A percentile compares a stretch with the other conserved stretches of the same genome.
These are phyloP conservation scores for Gracilaria domingensis DNA, from an alignment of 23 red algal species.

Conservation along the genomic window DNA sequence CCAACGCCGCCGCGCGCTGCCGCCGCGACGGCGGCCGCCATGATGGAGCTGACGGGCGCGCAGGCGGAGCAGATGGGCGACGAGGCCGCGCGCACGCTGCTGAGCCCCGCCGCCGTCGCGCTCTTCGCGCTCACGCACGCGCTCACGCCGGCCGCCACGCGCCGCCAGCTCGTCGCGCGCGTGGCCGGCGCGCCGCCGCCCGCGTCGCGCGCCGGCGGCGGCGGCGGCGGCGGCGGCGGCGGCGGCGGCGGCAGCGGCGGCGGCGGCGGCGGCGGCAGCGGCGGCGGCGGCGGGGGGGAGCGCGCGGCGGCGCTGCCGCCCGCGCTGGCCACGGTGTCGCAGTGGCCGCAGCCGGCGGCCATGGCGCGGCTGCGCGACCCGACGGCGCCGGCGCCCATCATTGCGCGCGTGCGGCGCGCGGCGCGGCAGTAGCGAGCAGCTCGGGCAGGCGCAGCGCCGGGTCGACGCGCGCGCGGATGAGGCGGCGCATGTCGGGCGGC, in stretches of 20 bases:
- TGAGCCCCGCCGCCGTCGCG: neutral
- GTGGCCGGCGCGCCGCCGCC: conserved; percentile 18
- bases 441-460: conserved; percentile 69
- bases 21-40: too few species aligned
- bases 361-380: neutral
- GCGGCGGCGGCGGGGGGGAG: neutral
- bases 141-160: conserved; percentile 14
- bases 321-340: neutral
- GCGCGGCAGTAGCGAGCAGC: conserved; percentile 10
- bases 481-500: conserved; percentile 85
- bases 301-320: neutral
- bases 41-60: too few species aligned
- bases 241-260: neutral
- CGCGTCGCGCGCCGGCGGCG: neutral
- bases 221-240: neutral
- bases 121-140: conserved; percentile 39
- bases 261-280: neutral
- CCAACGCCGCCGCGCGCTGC: too few species aligned
- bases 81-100: conserved; percentile 48
- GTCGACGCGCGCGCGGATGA: conserved; percentile 11
- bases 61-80: conserved; percentile 4
- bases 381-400: neutral
- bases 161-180: conserved; percentile 27
- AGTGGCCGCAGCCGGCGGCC: neutral
- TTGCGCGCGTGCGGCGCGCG: neutral